Conservation (phyloP, 2,329 filamentous ascomycete species). For the Colletotrichum sp. region DNA sequence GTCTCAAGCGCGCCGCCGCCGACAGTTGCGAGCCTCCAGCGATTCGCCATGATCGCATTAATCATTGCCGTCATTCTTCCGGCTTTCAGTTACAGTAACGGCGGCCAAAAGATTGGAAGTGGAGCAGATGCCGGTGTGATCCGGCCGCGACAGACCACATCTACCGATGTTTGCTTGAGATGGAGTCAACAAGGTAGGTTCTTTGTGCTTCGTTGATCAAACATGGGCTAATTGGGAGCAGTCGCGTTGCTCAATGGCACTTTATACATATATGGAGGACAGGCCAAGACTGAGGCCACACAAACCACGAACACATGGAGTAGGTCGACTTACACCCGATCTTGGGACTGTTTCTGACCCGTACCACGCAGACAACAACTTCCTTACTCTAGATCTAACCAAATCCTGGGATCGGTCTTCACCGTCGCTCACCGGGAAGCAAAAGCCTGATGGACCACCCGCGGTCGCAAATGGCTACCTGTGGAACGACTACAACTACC, state of each 20-base stretch:
- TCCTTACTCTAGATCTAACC: conserved; percentile 74
- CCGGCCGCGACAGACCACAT: conserved; percentile 25
- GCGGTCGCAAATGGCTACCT: conserved; percentile 75
- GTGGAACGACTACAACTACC: conserved; percentile 73
- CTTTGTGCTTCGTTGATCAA: fast-evolving
- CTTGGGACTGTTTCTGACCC: not conserved
- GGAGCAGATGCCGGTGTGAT: conserved; percentile 56
- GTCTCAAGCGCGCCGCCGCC: conserved; percentile 48
- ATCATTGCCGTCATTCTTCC: conserved; percentile 57
- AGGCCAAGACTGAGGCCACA: conserved; percentile 59
- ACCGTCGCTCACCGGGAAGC: conserved; percentile 66
- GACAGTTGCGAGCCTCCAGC: conserved; percentile 44
- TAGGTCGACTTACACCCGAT: conserved; percentile 38
- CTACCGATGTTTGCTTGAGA: conserved; percentile 60
- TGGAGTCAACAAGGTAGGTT: conserved; percentile 68
- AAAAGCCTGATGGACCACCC: conserved; percentile 71
- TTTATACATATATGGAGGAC: conserved; percentile 77
- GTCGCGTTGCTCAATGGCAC: conserved; percentile 76
- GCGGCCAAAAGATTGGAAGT: conserved; percentile 40
- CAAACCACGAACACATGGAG: conserved; percentile 74
- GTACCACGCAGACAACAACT: conserved; percentile 65
- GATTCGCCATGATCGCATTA: conserved; percentile 52
- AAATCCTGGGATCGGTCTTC: conserved; percentile 72
- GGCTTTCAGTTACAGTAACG: conserved; percentile 47
- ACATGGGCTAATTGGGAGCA: conserved; percentile 26